Percentiles rank a stretch among this genome's conserved stretches.
Evolutionary conservation across 2,329 filamentous ascomycete species (phyloP).

Genomic region (Epichloe elymi): DNA sequence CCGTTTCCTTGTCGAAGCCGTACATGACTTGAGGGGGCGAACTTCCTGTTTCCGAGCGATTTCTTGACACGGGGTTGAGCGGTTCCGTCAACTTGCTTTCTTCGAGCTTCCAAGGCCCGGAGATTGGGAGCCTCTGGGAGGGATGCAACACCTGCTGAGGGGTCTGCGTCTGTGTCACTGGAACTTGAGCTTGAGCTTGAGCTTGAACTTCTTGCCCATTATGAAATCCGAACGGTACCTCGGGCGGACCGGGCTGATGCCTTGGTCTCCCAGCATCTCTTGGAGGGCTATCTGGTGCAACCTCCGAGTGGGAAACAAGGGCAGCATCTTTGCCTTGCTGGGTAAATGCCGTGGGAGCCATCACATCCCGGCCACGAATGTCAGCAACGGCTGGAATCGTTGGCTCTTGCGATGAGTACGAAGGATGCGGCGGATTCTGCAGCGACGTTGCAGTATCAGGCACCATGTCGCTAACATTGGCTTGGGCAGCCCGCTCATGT

Average conservation of each 20-base stretch:
- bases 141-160: conserved; percentile 17
- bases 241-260: not conserved
- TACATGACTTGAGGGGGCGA: conserved; percentile 20
- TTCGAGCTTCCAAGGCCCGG: conserved; percentile 39
- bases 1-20: conserved; percentile 41
- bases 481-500: not conserved
- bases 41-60: conserved; percentile 18
- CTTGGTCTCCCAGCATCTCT: not conserved
- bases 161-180: not conserved
- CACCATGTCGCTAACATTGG: not conserved
- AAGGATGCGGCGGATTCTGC: not conserved
- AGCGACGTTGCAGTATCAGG: not conserved
- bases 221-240: not conserved
- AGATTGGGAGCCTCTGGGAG: conserved; percentile 27
- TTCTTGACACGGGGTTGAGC: conserved; percentile 23
- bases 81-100: conserved; percentile 42
- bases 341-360: not conserved
- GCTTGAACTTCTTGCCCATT: not conserved
- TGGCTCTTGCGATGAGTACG: not conserved
- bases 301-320: not conserved
- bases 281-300: not conserved
- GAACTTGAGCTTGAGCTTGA: not conserved
- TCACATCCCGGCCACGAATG: not conserved
- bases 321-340: not conserved
- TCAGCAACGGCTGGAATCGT: not conserved